Evolutionary conservation across 768 basidiomycete species (phyloP), one percentile per base, ranked within the genome.

Genomic region (Mycena haematopus): DNA sequence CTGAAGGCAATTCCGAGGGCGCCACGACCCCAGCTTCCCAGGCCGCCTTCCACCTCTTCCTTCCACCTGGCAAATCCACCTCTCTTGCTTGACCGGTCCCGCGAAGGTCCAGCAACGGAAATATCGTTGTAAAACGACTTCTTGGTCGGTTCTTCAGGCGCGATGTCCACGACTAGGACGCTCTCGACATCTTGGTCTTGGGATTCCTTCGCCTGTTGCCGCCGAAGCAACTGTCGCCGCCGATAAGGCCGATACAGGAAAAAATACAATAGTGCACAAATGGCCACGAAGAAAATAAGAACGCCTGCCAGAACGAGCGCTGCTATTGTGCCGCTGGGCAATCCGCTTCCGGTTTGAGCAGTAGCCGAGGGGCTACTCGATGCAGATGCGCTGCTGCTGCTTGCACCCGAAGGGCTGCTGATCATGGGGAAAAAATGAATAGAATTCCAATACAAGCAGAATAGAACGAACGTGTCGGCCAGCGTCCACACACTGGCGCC

Each of bases 311-410:
- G 77, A 11, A 80, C 81, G 31, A 90, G 76, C 0, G 89, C 90
- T 21, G 89, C 89, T 56, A 90, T 85, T 2, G 89, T 86, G 45
- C 90, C 88, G 62, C 76, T 75, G 2, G 83, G 62, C 21, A 79
- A 74, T 1, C 79, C 74, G 35, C 52, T 38, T 58, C 60, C 4
- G 67, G 6, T 15, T 14, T 36, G 36, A 14, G 38, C 31, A 65
- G 44, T 31, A 7, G 59, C 36, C n/a, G 68, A 60, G 57, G 64
- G 60, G 36, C 71, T 70, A 63, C 51, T 51, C 25, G 65, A 51
- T 10, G 64, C 21, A n/a, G 65, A 52, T 19, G 64, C 21, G n/a
- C 55, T 52, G 63, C n/a, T n/a, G n/a, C 65, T 67, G 42, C 22
- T 44, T 25, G 50, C 21, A 35, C 21, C 29, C 17, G 63, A 55